A percentile compares a stretch with the other conserved stretches of the same genome.
Conservation (phyloP, 371 early-diverging fungal species). For the Mortierella sp. region DNA sequence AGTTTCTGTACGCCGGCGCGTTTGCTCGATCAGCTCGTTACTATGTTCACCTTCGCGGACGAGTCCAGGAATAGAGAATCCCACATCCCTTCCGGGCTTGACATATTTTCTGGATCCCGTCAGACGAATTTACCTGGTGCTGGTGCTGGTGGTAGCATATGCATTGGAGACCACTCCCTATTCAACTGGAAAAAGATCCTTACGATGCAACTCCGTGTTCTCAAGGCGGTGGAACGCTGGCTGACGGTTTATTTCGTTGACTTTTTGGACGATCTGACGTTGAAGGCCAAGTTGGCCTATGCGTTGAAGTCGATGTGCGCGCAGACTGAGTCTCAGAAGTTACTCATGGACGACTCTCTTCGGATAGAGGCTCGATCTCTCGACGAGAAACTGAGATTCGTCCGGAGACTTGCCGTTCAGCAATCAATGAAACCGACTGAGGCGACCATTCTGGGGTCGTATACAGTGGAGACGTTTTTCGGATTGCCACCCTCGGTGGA, state of each 20-base stretch:
- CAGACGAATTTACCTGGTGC: background rate
- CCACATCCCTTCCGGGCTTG: conserved; percentile 21
- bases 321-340: conserved; percentile 23
- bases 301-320: conserved; percentile 20
- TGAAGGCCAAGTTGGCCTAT: conserved; percentile 27
- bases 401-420: conserved; percentile 22
- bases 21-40: conserved; percentile 63
- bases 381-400: conserved; percentile 1
- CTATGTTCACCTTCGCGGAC: conserved; percentile 59
- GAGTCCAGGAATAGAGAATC: conserved; percentile 15
- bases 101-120: conserved; percentile 16
- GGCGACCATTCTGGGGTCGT: conserved; percentile 10
- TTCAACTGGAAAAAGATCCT: conserved; percentile 60
- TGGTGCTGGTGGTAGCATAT: background rate
- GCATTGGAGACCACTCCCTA: background rate
- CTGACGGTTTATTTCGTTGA: conserved; percentile 70
- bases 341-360: conserved; percentile 5
- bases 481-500: conserved; percentile 5
- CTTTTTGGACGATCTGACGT: conserved; percentile 70
- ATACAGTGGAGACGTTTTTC: conserved; percentile 29
- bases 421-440: conserved; percentile 22
- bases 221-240: conserved; percentile 77
- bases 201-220: conserved; percentile 57
- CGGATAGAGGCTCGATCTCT: conserved; percentile 4
- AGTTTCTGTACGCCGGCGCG: conserved; percentile 60